Evolutionary conservation across 1,284 basidiomycete species (phyloP).

Genomic region (Trametes sp.): DNA sequence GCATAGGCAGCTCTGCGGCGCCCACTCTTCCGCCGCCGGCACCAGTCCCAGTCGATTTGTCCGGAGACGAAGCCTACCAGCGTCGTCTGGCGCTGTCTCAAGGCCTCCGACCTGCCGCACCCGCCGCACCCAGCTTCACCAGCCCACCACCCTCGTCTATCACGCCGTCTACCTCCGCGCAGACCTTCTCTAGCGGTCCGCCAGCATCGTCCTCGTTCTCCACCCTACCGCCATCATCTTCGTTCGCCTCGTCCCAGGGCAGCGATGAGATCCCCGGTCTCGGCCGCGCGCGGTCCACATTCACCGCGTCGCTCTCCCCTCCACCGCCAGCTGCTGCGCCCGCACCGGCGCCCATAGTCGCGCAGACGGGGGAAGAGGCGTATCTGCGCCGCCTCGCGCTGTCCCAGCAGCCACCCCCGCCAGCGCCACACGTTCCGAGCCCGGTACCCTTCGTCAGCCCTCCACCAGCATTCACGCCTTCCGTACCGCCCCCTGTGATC

Average conservation of each 20-base stretch:
- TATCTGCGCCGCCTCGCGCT: conserved; percentile 69
- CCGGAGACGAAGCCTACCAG: conserved; percentile 68
- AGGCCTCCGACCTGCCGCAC: conserved; percentile 33
- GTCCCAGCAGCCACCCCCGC: conserved; percentile 47
- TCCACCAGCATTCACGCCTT: conserved; percentile 67
- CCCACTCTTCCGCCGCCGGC: conserved; percentile 36
- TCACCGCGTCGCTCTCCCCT: conserved; percentile 27
- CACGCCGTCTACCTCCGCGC: conserved; percentile 29
- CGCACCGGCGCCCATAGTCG: conserved; percentile 26
- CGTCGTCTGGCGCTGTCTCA: conserved; percentile 60
- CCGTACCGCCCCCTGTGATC: conserved; percentile 55
- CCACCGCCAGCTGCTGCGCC: conserved; percentile 14
- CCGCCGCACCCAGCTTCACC: conserved; percentile 9
- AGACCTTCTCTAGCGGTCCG: not conserved
- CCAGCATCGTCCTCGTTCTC: not conserved
- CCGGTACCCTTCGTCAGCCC: conserved; percentile 24
- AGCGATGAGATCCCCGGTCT: conserved; percentile 44
- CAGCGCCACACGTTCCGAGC: conserved; percentile 44
- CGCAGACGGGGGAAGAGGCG: conserved; percentile 74
- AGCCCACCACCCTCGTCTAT: conserved; percentile 10
- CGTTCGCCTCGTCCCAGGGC: conserved; percentile 35
- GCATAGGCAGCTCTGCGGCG: conserved; percentile 39
- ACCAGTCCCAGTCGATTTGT: conserved; percentile 45
- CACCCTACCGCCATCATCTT: conserved; percentile 14
- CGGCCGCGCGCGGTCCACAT: conserved; percentile 3